Evolutionary conservation across 768 basidiomycete species (phyloP).

Genomic region (Astraeus odoratus): DNA sequence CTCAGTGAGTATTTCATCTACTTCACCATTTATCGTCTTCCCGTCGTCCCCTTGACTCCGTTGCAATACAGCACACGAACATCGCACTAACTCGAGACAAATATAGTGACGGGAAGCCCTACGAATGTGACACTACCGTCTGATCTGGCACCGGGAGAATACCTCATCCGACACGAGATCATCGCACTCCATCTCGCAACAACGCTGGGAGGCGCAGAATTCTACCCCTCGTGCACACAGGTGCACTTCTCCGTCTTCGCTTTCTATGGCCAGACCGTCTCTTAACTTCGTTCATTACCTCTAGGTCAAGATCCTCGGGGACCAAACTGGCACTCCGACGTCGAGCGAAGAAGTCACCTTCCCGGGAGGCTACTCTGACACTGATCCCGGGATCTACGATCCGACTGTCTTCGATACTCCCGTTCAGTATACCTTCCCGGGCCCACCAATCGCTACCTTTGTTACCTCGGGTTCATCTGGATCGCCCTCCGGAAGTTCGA

Average conservation of each 20-base stretch:
- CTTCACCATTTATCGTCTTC: neutral
- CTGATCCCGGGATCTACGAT: slow-evolving; percentile 64
- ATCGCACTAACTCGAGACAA: neutral
- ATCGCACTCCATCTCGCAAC: slow-evolving; percentile 66
- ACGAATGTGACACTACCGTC: slow-evolving; percentile 40
- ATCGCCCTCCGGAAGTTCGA: slow-evolving; percentile 8
- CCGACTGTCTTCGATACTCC: slow-evolving; percentile 32
- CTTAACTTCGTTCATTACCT: neutral
- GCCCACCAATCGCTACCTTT: slow-evolving; percentile 42
- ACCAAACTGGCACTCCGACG: slow-evolving; percentile 40
- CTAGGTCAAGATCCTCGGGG: slow-evolving; percentile 50
- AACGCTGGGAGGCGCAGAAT: slow-evolving; percentile 61
- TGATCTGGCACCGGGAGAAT: slow-evolving; percentile 58
- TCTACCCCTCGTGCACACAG: slow-evolving; percentile 69
- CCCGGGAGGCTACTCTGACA: slow-evolving; percentile 68
- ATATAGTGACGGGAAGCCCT: slow-evolving; percentile 33
- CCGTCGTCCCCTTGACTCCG: neutral
- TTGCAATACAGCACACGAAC: neutral
- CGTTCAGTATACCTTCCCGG: slow-evolving; percentile 42
- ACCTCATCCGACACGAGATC: slow-evolving; percentile 74
- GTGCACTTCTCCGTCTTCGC: slow-evolving; percentile 11
- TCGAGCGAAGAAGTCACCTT: slow-evolving; percentile 50
- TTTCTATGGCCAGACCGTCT: too few relatives aligned
- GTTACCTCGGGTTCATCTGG: slow-evolving; percentile 13
- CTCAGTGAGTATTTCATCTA: slow-evolving; percentile 44